These are phyloP conservation scores for Forsythia suspensa DNA, from an alignment of 257 asterid species.

Conservation along the genomic window DNA sequence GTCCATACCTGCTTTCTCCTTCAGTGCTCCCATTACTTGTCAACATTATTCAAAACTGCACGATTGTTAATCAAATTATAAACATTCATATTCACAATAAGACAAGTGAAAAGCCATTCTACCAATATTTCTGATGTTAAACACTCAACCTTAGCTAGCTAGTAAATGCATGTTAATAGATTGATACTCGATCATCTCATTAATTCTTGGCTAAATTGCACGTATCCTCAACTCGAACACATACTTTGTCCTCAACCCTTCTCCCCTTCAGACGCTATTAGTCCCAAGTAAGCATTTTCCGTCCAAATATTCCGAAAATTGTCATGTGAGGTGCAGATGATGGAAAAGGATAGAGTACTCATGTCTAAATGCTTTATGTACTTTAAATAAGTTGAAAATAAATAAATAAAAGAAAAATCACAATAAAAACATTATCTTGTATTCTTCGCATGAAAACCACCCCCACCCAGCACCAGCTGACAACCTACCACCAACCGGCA, in stretches of 20 bases:
- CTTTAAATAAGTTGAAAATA: too few relatives aligned
- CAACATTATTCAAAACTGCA: background rate
- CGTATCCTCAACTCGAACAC: background rate
- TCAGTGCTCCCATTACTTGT: background rate
- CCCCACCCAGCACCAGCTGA: background rate
- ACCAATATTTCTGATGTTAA: background rate
- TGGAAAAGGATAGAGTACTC: background rate
- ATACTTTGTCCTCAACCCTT: background rate
- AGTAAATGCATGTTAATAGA: background rate
- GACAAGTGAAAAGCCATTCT: too few relatives aligned
- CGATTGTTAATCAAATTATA: background rate
- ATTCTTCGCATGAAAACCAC: background rate
- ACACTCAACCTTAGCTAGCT: background rate
- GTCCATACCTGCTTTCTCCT: background rate
- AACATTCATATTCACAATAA: background rate
- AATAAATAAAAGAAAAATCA: background rate
- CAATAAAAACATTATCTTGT: too few relatives aligned
- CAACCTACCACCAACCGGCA: background rate
- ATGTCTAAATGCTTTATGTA: background rate
- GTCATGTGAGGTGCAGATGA: background rate
- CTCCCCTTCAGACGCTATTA: background rate
- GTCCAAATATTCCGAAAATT: background rate
- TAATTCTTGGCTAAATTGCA: background rate
- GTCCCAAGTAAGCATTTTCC: background rate
- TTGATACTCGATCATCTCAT: background rate